phyloP scores from a whole-genome alignment of 805 yeast species.

The Candida cerambycidarum region DNA sequence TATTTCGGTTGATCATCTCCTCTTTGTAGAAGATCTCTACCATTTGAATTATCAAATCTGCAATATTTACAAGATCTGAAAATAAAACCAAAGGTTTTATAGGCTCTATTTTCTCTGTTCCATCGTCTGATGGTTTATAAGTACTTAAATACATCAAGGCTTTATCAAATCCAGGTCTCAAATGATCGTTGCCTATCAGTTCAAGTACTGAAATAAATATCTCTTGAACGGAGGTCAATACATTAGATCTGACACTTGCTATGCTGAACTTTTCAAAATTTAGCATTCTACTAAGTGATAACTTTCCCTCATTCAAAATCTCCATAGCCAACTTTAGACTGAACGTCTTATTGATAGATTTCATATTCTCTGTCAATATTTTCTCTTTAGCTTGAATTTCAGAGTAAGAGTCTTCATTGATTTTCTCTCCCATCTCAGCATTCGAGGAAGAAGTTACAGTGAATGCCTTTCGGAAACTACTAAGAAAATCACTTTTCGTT shows the following conservation, averaged over 20 bases:
- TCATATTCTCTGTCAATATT: slow-evolving; percentile 71
- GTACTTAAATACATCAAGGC: slow-evolving; percentile 70
- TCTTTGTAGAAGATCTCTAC: slow-evolving; percentile 85
- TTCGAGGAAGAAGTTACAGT: slow-evolving; percentile 31
- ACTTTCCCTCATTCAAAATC: slow-evolving; percentile 66
- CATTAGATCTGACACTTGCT: slow-evolving; percentile 31
- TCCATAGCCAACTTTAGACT: slow-evolving; percentile 78
- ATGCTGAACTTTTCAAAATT: slow-evolving; percentile 34
- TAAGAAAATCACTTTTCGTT: slow-evolving; percentile 56
- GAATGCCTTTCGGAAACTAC: slow-evolving; percentile 66
- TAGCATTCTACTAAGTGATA: slow-evolving; percentile 58
- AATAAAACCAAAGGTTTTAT: slow-evolving; percentile 87
- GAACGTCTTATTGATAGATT: slow-evolving; percentile 71
- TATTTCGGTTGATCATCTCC: slow-evolving; percentile 59
- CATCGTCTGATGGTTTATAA: slow-evolving; percentile 58
- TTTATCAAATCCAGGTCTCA: slow-evolving; percentile 79
- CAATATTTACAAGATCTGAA: slow-evolving; percentile 87
- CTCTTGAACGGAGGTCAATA: slow-evolving; percentile 48
- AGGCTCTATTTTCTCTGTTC: slow-evolving; percentile 25
- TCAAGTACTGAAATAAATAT: slow-evolving; percentile 67
- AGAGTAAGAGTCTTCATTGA: slow-evolving; percentile 42
- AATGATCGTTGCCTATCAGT: slow-evolving; percentile 67
- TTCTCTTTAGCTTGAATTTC: slow-evolving; percentile 81
- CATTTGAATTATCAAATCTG: slow-evolving; percentile 92
- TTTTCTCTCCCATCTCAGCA: slow-evolving; percentile 17